Evolutionary conservation across 768 basidiomycete species (phyloP), one percentile per base, ranked within the genome.

Genomic region (Ramaria sp.): DNA sequence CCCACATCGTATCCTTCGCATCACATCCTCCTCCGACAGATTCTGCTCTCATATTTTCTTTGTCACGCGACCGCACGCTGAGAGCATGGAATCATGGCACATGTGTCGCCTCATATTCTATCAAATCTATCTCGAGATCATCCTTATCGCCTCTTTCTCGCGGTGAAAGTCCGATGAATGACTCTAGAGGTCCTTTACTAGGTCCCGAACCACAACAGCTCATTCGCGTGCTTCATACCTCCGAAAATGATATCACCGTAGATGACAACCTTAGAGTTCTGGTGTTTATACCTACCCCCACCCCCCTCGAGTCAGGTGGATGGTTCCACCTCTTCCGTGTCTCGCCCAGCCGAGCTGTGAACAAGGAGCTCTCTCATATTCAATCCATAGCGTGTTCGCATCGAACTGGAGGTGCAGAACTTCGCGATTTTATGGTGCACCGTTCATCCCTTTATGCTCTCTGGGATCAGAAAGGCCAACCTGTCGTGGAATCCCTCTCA

Each of bases 51-150:
- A 72, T 86, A 20, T 95, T 90, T 81, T 85, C 91, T 1, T 76
- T 98, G 42, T 92, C 93, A 9, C 78, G 91, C 54, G 91, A 96
- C 72, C 79, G 87, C 54, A 85, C 83, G 34, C 74, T 98, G 42
- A 79, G 91, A 39, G 73, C 88, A 43, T 97, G 93, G 93, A 86
- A 87, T 61, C 76, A 33, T 48, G 46, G 46, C n/a, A 57, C 55
- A 46, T 57, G 55, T 31, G 48, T 57, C 12, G 45, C 55, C 13
- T 57, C 55, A 7, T 57, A 57, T 30, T 15, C 45, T 22, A 39
- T 57, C 43, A 57, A 27, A 50, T 31, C 30, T 5, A 20, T 30
- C 6, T 17, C 19, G 46, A 47, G 46, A 20, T 33, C 47, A n/a
- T 24, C 34, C 6, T 54, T 68, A 22, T 51, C 60, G 11, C 51